Evolutionary conservation across 805 yeast genomes (phyloP).

Genomic region (Candida manassasensis): DNA sequence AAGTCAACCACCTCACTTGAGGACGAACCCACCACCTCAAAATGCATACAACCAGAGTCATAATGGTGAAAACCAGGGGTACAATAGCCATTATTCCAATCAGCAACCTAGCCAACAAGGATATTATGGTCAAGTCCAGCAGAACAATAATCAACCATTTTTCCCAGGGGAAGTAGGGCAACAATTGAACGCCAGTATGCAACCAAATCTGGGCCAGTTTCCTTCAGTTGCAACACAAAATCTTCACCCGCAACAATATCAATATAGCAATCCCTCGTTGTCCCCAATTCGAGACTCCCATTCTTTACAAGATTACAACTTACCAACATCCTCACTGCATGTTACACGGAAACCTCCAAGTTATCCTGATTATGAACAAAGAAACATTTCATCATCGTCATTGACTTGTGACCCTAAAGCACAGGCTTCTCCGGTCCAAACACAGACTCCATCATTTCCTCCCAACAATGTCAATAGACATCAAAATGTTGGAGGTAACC

Average conservation of each 20-base stretch:
- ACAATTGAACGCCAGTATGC: conserved; percentile 5
- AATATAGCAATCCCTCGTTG: neutral
- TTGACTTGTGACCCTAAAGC: conserved; percentile 2
- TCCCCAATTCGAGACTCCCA: neutral
- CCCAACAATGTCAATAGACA: conserved; percentile 6
- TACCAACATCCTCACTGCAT: neutral
- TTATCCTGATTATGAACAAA: neutral
- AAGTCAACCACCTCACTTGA: conserved; percentile 4
- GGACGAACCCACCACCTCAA: neutral
- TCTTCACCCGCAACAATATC: conserved; percentile 5
- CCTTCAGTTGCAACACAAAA: conserved; percentile 6
- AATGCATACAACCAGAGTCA: conserved; percentile 5
- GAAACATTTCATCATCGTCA: conserved; percentile 1
- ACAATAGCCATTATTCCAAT: conserved; percentile 4
- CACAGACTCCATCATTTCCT: neutral
- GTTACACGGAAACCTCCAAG: conserved; percentile 3
- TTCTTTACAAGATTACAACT: neutral
- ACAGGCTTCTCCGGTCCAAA: neutral
- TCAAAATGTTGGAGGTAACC: conserved; percentile 5
- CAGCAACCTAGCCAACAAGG: conserved; percentile 1
- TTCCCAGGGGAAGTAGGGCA: conserved; percentile 1
- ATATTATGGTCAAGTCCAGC: conserved; percentile 2
- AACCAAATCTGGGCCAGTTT: conserved; percentile 6
- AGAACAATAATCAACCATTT: conserved; percentile 2
- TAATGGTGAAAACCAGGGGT: neutral